Percentiles rank a stretch among this genome's conserved stretches.
Evolutionary conservation across 495 filamentous ascomycete species (phyloP).

Genomic region (Podospora pseudoanserina): DNA sequence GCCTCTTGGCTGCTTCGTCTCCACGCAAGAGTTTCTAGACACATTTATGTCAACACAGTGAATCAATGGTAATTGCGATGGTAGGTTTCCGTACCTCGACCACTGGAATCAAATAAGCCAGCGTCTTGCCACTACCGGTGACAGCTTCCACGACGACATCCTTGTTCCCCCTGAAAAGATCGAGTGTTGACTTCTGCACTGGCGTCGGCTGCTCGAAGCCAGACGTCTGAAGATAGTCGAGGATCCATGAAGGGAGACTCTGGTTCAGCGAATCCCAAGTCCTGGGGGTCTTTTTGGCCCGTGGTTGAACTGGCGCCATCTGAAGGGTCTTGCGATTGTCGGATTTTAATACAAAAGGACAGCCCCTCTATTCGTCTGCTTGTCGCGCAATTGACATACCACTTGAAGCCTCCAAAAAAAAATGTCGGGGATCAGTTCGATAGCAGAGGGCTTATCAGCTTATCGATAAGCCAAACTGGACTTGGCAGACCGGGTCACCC

Average conservation of each 20-base stretch:
- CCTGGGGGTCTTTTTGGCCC: constrained; percentile 46
- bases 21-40: constrained; percentile 60
- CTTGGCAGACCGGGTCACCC: background rate
- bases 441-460: constrained; percentile 5
- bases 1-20: constrained; percentile 72
- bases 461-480: background rate
- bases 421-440: background rate
- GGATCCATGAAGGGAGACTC: constrained; percentile 82
- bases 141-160: constrained; percentile 98
- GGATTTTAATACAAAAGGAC: background rate
- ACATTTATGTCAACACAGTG: background rate
- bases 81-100: constrained; percentile 51
- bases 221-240: constrained; percentile 78
- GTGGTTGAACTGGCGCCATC: constrained; percentile 39
- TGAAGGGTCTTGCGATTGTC: background rate
- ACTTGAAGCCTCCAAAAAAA: background rate
- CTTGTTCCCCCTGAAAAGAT: constrained; percentile 87
- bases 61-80: background rate
- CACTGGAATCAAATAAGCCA: constrained; percentile 85
- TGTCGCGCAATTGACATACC: background rate
- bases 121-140: constrained; percentile 91
- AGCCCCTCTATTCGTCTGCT: background rate
- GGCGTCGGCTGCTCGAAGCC: constrained; percentile 87
- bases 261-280: constrained; percentile 70
- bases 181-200: constrained; percentile 90